phyloP scores from a whole-genome alignment of 108 stramenopile genomes.

The Pinguiococcus pyrenoidosus region DNA sequence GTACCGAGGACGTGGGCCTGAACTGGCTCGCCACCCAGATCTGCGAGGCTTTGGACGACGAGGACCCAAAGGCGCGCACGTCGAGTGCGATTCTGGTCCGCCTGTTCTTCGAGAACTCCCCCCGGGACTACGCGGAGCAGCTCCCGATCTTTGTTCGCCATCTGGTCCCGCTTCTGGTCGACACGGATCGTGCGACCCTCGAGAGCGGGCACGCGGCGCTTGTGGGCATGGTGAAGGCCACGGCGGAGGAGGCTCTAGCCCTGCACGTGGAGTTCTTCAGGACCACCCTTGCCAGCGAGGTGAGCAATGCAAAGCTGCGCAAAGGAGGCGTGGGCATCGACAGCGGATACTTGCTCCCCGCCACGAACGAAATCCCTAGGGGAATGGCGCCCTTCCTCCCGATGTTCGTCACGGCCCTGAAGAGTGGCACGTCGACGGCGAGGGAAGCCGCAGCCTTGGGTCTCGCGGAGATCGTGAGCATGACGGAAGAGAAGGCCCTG shows the following conservation, averaged over 20 bases:
- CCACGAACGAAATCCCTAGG: slow-evolving; percentile 69
- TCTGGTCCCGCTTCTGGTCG: slow-evolving; percentile 72
- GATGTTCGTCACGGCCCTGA: slow-evolving; percentile 82
- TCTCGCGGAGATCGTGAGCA: slow-evolving; percentile 76
- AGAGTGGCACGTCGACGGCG: slow-evolving; percentile 70
- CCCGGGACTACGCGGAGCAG: slow-evolving; percentile 16
- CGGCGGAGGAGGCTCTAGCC: slow-evolving; percentile 55
- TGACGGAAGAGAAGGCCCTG: slow-evolving; percentile 47
- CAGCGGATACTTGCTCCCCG: slow-evolving; percentile 68
- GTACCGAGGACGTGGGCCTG: slow-evolving; percentile 41
- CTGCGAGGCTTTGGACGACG: too few relatives aligned
- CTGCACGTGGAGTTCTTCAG: slow-evolving; percentile 73
- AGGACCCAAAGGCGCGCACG: too few relatives aligned
- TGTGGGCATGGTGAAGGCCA: slow-evolving; percentile 26
- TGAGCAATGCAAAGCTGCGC: slow-evolving; percentile 33
- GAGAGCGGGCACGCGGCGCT: slow-evolving; percentile 50
- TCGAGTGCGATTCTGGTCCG: too few relatives aligned
- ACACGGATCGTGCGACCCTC: slow-evolving; percentile 59
- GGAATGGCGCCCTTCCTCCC: slow-evolving; percentile 91
- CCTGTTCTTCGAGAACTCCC: slow-evolving; percentile 36
- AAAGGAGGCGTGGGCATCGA: slow-evolving; percentile 21
- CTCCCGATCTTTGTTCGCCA: slow-evolving; percentile 68
- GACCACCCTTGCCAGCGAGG: slow-evolving; percentile 70
- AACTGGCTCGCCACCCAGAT: slow-evolving; percentile 64
- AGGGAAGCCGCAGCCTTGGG: slow-evolving; percentile 71